Conservation (phyloP, 2,329 filamentous ascomycete species). For the Fusarium anthophilum region DNA sequence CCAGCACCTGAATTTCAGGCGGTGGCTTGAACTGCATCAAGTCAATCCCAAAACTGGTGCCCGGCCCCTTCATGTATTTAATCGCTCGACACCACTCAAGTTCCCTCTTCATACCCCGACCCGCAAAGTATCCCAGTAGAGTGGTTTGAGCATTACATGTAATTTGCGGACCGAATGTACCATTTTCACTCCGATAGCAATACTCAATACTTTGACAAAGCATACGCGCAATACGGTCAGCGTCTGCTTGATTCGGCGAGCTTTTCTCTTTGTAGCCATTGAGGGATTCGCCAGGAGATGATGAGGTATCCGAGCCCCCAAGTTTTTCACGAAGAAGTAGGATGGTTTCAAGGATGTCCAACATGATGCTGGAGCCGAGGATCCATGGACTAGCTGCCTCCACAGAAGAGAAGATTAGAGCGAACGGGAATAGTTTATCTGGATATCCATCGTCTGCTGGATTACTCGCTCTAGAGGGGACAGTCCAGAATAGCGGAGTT, state of each 20-base stretch:
- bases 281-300: fast-evolving
- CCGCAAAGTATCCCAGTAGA: not conserved
- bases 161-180: conserved; percentile 9
- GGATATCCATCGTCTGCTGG: not conserved
- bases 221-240: not conserved
- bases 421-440: conserved; percentile 3
- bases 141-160: conserved; percentile 5
- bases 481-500: not conserved
- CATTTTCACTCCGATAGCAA: conserved; percentile 9
- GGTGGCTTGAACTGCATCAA: not conserved
- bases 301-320: fast-evolving
- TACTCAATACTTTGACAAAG: conserved; percentile 7
- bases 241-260: not conserved
- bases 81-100: not conserved
- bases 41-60: not conserved
- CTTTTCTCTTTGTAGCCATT: no score
- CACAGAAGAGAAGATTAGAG: not conserved
- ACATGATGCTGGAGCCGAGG: not conserved
- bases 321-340: not conserved
- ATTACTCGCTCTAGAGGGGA: not conserved
- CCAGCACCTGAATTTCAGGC: not conserved
- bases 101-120: not conserved
- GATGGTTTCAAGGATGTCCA: not conserved
- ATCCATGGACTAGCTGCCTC: not conserved
- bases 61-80: not conserved